Conservation (phyloP, 371 early-diverging fungal genomes). For the Circinella umbellata region DNA sequence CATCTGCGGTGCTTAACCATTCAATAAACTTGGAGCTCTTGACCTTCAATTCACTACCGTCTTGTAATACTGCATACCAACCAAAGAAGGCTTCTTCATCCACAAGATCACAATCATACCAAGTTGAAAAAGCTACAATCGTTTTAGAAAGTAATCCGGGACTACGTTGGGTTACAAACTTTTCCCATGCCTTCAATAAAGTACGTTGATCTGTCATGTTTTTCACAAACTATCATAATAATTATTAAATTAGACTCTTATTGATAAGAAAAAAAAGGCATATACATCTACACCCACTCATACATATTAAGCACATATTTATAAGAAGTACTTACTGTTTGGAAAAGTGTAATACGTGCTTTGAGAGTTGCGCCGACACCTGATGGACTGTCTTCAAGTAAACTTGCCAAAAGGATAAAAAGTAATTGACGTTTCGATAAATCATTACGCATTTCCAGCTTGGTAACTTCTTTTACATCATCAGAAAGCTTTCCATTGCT, state of each 20-base stretch:
- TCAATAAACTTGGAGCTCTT: conserved; percentile 68
- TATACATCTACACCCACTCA: not conserved
- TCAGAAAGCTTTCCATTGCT: conserved; percentile 42
- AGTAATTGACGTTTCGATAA: conserved; percentile 71
- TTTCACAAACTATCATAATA: conserved; percentile 57
- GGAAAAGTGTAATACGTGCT: conserved; percentile 55
- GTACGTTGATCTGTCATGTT: conserved; percentile 62
- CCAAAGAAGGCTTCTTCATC: conserved; percentile 73
- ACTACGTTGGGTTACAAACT: conserved; percentile 57
- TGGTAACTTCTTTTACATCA: conserved; percentile 77
- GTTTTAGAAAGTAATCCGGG: conserved; percentile 55
- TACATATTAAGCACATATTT: not conserved
- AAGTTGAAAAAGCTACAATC: conserved; percentile 58
- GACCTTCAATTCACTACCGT: conserved; percentile 56
- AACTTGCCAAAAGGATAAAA: conserved; percentile 59
- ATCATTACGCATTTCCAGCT: conserved; percentile 78
- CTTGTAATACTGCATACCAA: conserved; percentile 63
- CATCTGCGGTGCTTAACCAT: conserved; percentile 75
- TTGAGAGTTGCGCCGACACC: conserved; percentile 30
- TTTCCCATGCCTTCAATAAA: conserved; percentile 70
- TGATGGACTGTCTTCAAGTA: conserved; percentile 55
- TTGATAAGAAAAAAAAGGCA: not conserved
- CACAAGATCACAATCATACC: conserved; percentile 74
- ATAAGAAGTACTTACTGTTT: conserved; percentile 41
- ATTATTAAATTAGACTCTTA: no score